These are phyloP conservation scores for Saturnispora gosingensis DNA, from an alignment of 805 yeast genomes.

Conservation along the genomic window DNA sequence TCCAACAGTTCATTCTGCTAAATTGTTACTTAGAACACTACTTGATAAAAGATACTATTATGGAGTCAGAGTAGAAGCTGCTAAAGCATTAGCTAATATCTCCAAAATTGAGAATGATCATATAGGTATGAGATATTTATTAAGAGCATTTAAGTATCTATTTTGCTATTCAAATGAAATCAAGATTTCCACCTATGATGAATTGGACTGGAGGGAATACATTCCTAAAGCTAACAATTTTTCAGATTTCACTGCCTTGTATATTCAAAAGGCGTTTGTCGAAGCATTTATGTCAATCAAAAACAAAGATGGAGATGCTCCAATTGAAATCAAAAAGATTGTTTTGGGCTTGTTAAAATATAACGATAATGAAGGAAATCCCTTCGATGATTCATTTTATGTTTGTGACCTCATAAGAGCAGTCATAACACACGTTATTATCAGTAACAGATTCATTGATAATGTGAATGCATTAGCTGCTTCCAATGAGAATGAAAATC, in stretches of 20 bases:
- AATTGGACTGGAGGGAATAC: slow-evolving; percentile 34
- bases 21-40: slow-evolving; percentile 67
- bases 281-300: slow-evolving; percentile 48
- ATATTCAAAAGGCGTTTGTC: slow-evolving; percentile 64
- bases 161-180: slow-evolving; percentile 58
- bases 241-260: slow-evolving; percentile 55
- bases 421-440: slow-evolving; percentile 31
- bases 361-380: slow-evolving; percentile 78
- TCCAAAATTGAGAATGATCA: slow-evolving; percentile 54
- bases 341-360: slow-evolving; percentile 64
- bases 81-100: slow-evolving; percentile 60
- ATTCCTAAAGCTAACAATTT: slow-evolving; percentile 76
- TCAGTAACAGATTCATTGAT: slow-evolving; percentile 18
- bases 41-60: slow-evolving; percentile 81
- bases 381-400: slow-evolving; percentile 65
- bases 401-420: slow-evolving; percentile 48
- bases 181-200: slow-evolving; percentile 16
- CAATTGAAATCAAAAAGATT: slow-evolving; percentile 47
- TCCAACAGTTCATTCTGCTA: slow-evolving; percentile 59
- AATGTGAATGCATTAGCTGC: slow-evolving; percentile 19
- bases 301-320: slow-evolving; percentile 53
- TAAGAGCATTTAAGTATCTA: slow-evolving; percentile 56
- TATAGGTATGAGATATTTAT: slow-evolving; percentile 63
- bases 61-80: slow-evolving; percentile 85
- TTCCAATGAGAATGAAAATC: not conserved